phyloP scores from a whole-genome alignment of 2,329 filamentous ascomycete species.

The Botrytis aclada region DNA sequence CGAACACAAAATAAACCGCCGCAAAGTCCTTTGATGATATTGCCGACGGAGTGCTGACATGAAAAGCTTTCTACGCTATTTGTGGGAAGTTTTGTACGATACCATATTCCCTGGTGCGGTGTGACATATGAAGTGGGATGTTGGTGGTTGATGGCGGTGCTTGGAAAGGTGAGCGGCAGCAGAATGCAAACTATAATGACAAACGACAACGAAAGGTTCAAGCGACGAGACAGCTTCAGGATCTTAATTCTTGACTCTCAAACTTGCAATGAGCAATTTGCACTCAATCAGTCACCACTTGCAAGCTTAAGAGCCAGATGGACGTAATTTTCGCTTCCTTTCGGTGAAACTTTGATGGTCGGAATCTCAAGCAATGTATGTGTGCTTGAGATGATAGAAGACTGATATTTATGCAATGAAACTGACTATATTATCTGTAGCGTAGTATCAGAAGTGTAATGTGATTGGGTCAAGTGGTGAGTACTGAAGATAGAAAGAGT shows the following conservation, averaged over 20 bases:
- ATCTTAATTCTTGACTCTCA: not conserved
- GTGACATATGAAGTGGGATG: not conserved
- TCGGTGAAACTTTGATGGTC: not conserved
- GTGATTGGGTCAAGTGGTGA: not conserved
- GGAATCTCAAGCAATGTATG: no score
- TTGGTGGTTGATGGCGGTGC: fast-evolving
- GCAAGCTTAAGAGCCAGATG: not conserved
- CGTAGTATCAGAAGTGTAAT: fast-evolving
- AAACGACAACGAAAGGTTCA: no score
- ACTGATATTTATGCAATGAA: not conserved
- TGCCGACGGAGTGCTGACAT: no score
- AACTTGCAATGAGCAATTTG: not conserved
- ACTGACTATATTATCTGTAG: fast-evolving
- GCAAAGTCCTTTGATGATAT: not conserved
- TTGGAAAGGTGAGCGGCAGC: no score
- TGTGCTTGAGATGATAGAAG: no score
- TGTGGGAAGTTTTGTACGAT: no score
- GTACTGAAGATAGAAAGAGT: not conserved
- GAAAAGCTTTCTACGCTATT: no score
- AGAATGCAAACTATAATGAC: no score
- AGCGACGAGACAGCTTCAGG: not conserved
- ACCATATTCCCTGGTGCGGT: not conserved
- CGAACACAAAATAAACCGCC: not conserved
- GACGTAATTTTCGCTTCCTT: not conserved
- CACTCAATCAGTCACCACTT: no score